phyloP scores from a whole-genome alignment of 495 filamentous ascomycete species.

The Neurospora sp. region DNA sequence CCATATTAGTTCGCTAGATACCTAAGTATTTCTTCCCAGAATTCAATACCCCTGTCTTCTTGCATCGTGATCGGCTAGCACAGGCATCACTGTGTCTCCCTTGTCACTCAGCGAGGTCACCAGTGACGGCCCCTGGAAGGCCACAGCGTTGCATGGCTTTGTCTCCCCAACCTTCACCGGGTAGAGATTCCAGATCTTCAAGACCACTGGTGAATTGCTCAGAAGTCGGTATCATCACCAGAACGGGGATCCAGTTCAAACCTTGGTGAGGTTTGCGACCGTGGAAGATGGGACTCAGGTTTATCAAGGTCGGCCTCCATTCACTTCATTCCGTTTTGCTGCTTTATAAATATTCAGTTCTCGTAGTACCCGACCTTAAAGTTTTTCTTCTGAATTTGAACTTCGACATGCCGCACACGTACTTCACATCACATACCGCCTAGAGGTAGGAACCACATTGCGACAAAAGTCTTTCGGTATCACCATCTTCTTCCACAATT shows the following conservation, averaged over 20 bases:
- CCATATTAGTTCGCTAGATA: neutral
- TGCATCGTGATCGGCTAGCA: neutral
- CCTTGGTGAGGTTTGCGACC: neutral
- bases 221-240: neutral
- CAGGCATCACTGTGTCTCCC: neutral
- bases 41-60: neutral
- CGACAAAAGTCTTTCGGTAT: too few relatives aligned
- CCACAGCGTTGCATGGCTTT: neutral
- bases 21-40: too few relatives aligned
- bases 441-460: too few relatives aligned
- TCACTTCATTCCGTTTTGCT: neutral
- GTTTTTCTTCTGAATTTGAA: neutral
- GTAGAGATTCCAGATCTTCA: neutral
- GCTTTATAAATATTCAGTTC: neutral
- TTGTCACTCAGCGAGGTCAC: neutral
- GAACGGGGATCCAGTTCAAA: neutral
- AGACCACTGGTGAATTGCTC: neutral
- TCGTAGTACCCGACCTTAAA: neutral
- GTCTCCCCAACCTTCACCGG: neutral
- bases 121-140: neutral
- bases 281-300: neutral
- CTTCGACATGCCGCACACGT: too few relatives aligned
- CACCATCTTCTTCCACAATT: too few relatives aligned
- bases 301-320: neutral
- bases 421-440: too few relatives aligned